Evolutionary conservation across 192 early-diverging fungal genomes (phyloP), one percentile per base, ranked within the genome.

Genomic region (Thoreauomyces humboldtii): DNA sequence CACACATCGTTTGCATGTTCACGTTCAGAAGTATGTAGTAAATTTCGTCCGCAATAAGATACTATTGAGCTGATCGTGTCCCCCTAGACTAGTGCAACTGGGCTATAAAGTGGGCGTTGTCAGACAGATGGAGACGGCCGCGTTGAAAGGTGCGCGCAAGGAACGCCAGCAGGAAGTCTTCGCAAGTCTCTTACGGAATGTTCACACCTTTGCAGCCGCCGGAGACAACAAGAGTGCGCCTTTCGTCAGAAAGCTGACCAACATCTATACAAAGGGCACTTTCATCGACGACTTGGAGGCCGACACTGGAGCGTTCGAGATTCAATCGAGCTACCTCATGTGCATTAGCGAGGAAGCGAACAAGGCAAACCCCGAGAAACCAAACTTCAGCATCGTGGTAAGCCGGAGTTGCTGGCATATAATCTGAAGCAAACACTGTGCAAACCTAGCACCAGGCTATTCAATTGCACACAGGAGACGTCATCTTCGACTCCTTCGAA

Each of bases 81-180:
- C 22, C 32, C 34, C 24, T 72, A 86, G 85, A 54, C 72, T 95
- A 47, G 91, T 93, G 3, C 75, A 82, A 31, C 82, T 88, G 6
- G 93, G 93, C 3, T 82, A 91, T 77, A 91, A 91, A 67, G 93
- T 95, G 9, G 93, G 91, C 0, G 76, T 95, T 1, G 85, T 95
- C 27, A 65, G 83, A 15, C 93, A 95, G 75, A 79, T 77, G 41
- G 91, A 95, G 57, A 93, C 91, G 0, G 93, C 91, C 0, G 91
- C 91, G 24, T 70, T 93, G 38, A 95, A 95, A 72, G 75, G 75
- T 76, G 24, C 2, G 58, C 27, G n/a, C n/a, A n/a, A n/a, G n/a
- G n/a, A n/a, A n/a, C n/a, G n/a, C n/a, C n/a, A n/a, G n/a, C n/a
- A n/a, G n/a, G n/a, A n/a, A n/a, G n/a, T n/a, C n/a, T n/a, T n/a